Evolutionary conservation across 371 early-diverging fungal species (phyloP).

Genomic region (Parasitella parasitica): DNA sequence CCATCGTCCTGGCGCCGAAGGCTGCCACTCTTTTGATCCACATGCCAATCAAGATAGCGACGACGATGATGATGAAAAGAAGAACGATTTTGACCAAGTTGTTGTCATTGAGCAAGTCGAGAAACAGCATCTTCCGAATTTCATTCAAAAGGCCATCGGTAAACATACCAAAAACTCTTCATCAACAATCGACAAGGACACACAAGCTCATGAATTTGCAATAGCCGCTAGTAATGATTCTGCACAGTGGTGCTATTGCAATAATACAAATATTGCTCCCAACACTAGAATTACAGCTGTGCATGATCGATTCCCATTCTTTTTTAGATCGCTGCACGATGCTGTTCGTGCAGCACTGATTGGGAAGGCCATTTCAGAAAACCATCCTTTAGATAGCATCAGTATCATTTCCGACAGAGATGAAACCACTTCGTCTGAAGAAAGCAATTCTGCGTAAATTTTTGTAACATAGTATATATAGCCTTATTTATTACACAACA

Average conservation of each 20-base stretch:
- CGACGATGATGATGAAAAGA: not conserved
- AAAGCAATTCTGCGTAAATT: not conserved
- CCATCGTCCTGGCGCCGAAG: conserved; percentile 6
- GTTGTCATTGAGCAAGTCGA: conserved; percentile 12
- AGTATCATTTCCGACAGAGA: conserved; percentile 16
- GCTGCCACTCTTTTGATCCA: not conserved
- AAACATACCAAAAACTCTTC: not conserved
- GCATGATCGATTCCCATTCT: conserved; percentile 32
- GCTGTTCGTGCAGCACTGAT: conserved; percentile 26
- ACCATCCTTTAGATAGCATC: not conserved
- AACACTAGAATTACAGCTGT: conserved; percentile 8
- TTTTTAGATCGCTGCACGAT: conserved; percentile 29
- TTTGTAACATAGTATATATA: not conserved
- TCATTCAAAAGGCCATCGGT: not conserved
- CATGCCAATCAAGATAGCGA: not conserved
- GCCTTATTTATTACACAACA: not conserved
- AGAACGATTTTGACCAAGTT: not conserved
- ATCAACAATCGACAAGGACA: not conserved
- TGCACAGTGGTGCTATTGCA: conserved; percentile 16
- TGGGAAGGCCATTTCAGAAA: not conserved
- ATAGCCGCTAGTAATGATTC: conserved; percentile 20
- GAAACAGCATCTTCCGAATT: not conserved
- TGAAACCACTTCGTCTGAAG: not conserved
- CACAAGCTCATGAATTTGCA: not conserved
- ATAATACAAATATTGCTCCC: not conserved